Percentiles rank a stretch among this genome's conserved stretches.
These are phyloP conservation scores for Melampsora occidentalis DNA, from an alignment of 1,284 basidiomycete species.

Conservation along the genomic window DNA sequence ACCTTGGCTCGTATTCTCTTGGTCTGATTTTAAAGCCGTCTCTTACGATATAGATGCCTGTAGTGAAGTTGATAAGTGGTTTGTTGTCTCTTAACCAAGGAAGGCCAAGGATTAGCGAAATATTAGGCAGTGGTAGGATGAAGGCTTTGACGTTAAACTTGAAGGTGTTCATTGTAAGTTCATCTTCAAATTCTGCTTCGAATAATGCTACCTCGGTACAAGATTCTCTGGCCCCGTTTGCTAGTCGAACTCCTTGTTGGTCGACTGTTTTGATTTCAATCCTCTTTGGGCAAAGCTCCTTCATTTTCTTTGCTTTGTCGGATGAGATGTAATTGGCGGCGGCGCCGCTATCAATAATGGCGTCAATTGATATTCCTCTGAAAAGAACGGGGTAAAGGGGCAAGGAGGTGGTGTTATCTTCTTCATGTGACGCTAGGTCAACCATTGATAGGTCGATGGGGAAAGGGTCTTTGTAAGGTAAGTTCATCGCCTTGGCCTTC, in stretches of 20 bases:
- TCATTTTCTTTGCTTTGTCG: neutral
- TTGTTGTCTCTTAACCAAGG: neutral
- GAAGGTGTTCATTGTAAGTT: neutral
- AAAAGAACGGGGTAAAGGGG: neutral
- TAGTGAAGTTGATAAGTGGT: no score
- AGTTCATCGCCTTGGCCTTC: no score
- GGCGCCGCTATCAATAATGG: conserved; percentile 9
- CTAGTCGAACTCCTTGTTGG: neutral
- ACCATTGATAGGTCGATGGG: no score
- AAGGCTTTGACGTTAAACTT: neutral
- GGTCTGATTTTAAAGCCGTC: neutral
- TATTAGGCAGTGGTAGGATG: conserved; percentile 2
- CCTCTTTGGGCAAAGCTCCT: neutral
- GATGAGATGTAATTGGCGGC: neutral
- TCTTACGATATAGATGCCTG: neutral
- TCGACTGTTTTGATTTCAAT: conserved; percentile 3
- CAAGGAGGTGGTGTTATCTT: no score
- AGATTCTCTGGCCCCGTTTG: neutral
- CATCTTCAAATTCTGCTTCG: neutral
- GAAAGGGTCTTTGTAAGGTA: no score
- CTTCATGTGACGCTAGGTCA: no score
- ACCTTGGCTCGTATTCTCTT: neutral
- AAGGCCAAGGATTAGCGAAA: neutral
- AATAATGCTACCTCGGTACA: neutral
- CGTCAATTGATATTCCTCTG: neutral